Evolutionary conservation across 164 flowering plant species (phyloP).

Genomic region (Berberis vulgaris): DNA sequence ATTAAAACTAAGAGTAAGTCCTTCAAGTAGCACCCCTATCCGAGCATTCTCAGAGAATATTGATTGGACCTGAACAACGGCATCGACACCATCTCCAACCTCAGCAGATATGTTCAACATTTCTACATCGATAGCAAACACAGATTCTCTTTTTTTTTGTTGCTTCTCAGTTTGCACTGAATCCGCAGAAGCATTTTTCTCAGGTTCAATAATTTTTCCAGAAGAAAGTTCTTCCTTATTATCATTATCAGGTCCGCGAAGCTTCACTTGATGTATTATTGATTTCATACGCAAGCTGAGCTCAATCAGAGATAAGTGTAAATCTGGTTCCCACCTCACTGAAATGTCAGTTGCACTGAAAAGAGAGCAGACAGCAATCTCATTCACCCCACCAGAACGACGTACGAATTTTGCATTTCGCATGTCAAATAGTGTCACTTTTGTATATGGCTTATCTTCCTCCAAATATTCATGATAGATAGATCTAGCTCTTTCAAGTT

Average conservation of each 20-base stretch:
- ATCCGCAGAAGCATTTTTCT: conserved; percentile 33
- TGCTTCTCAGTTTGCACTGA: conserved; percentile 38
- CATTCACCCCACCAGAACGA: conserved; percentile 78
- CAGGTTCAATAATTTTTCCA: conserved; percentile 23
- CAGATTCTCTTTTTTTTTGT: conserved; percentile 61
- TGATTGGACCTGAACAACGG: conserved; percentile 55
- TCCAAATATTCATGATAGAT: conserved; percentile 62
- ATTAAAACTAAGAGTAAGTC: conserved; percentile 69
- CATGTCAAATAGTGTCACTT: conserved; percentile 75
- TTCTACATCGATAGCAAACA: conserved; percentile 92
- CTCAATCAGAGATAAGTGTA: conserved; percentile 75
- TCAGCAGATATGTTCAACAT: conserved; percentile 76
- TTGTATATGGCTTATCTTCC: conserved; percentile 35
- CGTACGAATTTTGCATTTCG: conserved; percentile 91
- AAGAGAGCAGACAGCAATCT: conserved; percentile 77
- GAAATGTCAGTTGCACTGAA: conserved; percentile 92
- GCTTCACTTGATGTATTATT: conserved; percentile 50
- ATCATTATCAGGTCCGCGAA: conserved; percentile 27
- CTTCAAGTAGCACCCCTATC: conserved; percentile 96
- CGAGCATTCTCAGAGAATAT: conserved; percentile 86
- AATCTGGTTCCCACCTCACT: conserved; percentile 95
- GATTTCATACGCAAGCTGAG: conserved; percentile 54
- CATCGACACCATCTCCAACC: conserved; percentile 73
- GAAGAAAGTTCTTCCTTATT: conserved; percentile 19
- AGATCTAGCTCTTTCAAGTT: conserved; percentile 86